Percentiles rank a stretch among this genome's conserved stretches.
These are phyloP conservation scores for Salix dunnii DNA, from an alignment of 345 rosid species.

Conservation along the genomic window DNA sequence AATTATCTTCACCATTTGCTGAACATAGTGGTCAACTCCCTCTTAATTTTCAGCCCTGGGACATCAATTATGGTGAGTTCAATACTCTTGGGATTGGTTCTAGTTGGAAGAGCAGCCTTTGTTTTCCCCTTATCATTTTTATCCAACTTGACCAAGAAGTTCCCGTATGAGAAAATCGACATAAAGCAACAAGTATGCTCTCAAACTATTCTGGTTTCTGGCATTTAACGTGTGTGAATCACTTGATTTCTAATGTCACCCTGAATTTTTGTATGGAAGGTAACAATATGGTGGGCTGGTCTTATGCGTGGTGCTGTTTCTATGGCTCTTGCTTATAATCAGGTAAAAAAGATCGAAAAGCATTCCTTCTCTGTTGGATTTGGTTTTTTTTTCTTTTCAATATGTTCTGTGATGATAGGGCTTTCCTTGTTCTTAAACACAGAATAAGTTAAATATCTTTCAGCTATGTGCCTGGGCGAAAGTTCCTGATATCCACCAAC, in stretches of 20 bases:
- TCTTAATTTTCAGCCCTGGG: constrained; percentile 55
- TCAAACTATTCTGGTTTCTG: not conserved
- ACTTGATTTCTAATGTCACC: not conserved
- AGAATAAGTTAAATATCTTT: not conserved
- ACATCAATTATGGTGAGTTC: constrained; percentile 73
- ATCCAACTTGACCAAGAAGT: constrained; percentile 78
- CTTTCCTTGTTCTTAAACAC: not conserved
- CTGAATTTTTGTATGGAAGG: constrained; percentile 34
- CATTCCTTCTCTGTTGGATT: not conserved
- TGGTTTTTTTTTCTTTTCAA: no score
- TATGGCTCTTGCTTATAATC: constrained; percentile 96
- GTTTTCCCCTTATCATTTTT: constrained; percentile 81
- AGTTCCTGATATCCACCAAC: not conserved
- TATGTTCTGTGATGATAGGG: not conserved
- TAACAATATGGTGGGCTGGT: constrained; percentile 98
- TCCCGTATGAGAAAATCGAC: constrained; percentile 46
- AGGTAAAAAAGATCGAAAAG: constrained; percentile 37
- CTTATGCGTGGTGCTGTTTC: constrained; percentile 97
- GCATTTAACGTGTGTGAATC: not conserved
- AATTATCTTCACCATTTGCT: not conserved
- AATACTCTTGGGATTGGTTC: constrained; percentile 67
- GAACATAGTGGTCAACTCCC: not conserved
- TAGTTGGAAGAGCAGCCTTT: constrained; percentile 86
- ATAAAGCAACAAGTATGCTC: constrained; percentile 65
- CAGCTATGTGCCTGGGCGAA: not conserved